These are phyloP conservation scores for Xylaria longipes DNA, from an alignment of 495 filamentous ascomycete species.

Conservation along the genomic window DNA sequence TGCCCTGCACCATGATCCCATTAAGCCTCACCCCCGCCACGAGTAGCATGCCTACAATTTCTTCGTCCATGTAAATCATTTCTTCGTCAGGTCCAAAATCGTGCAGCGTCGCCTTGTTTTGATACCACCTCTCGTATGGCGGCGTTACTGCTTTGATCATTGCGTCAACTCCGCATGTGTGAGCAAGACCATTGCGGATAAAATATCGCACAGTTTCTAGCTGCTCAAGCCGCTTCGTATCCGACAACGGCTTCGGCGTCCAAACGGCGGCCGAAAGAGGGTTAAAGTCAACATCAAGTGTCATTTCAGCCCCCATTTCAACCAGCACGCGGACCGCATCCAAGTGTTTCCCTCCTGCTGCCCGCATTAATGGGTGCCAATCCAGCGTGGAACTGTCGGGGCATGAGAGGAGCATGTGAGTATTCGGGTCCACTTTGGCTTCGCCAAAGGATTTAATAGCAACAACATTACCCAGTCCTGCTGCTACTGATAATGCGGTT, in stretches of 20 bases:
- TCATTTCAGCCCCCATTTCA: neutral
- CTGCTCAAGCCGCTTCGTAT: neutral
- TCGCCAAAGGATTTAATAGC: neutral
- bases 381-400: neutral
- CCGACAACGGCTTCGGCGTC: neutral
- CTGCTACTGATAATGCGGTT: neutral
- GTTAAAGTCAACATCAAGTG: neutral
- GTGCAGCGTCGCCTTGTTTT: too few species aligned
- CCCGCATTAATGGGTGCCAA: constrained; percentile 9
- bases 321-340: neutral
- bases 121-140: neutral
- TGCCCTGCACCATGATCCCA: neutral
- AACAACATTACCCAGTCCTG: neutral
- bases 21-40: too few species aligned
- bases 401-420: neutral
- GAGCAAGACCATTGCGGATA: neutral
- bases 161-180: neutral
- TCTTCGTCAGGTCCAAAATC: neutral
- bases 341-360: neutral
- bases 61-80: too few species aligned
- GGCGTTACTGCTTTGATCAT: neutral
- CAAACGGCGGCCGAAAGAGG: constrained; percentile 4
- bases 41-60: neutral
- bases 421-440: neutral
- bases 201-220: neutral